Conservation (phyloP, 2,329 filamentous ascomycete genomes). For the Calonectria honghensis region DNA sequence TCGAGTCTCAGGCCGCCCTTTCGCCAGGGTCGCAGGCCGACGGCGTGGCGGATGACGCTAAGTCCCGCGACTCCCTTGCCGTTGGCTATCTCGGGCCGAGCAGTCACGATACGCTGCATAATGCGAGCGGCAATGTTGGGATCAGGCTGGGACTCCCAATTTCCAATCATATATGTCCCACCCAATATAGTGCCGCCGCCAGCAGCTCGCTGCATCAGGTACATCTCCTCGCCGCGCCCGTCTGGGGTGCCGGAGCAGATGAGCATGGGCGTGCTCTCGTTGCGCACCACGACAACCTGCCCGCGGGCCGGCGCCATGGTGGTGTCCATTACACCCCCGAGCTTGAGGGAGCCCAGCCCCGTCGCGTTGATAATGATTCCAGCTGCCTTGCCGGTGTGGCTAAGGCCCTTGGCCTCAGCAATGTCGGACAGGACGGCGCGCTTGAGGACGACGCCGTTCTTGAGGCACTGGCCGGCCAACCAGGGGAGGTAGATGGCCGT, state of each 20-base stretch:
- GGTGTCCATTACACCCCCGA: slow-evolving; percentile 88
- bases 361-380: slow-evolving; percentile 90
- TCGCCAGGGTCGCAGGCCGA: slow-evolving; percentile 86
- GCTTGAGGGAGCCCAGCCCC: slow-evolving; percentile 82
- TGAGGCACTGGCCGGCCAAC: slow-evolving; percentile 86
- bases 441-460: slow-evolving; percentile 81
- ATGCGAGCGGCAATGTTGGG: slow-evolving; percentile 87
- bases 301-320: slow-evolving; percentile 85
- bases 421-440: slow-evolving; percentile 82
- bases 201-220: slow-evolving; percentile 87
- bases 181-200: slow-evolving; percentile 90
- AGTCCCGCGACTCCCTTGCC: slow-evolving; percentile 83
- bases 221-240: slow-evolving; percentile 81
- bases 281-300: slow-evolving; percentile 89
- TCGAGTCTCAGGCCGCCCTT: slow-evolving; percentile 85
- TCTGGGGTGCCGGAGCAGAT: slow-evolving; percentile 84
- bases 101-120: slow-evolving; percentile 84
- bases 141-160: slow-evolving; percentile 87
- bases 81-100: slow-evolving; percentile 78
- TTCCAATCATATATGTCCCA: slow-evolving; percentile 87
- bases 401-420: slow-evolving; percentile 74
- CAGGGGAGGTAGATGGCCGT: slow-evolving; percentile 91
- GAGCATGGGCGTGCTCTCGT: slow-evolving; percentile 83
- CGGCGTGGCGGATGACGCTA: slow-evolving; percentile 86
- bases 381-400: slow-evolving; percentile 73